Conservation (phyloP, 2,329 filamentous ascomycete genomes). For the Penicillium hesseltinei region DNA sequence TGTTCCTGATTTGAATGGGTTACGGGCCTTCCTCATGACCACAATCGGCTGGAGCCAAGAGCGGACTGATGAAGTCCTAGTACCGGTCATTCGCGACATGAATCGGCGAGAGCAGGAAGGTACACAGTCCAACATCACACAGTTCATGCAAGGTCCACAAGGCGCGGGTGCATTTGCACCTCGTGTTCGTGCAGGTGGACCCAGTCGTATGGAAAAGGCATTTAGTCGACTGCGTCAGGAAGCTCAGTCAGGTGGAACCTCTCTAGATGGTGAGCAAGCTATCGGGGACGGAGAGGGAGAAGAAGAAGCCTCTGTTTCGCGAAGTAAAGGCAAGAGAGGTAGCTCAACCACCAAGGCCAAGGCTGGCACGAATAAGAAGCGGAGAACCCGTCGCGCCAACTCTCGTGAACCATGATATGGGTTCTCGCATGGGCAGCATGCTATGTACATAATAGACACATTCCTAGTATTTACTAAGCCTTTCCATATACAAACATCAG, state of each 20-base stretch:
- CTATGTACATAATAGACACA: background rate
- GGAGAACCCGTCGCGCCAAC: constrained; percentile 20
- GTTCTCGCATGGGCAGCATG: background rate
- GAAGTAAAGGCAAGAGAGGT: constrained; percentile 14
- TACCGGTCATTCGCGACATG: constrained; percentile 95
- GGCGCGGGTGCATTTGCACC: constrained; percentile 66
- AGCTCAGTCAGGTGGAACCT: constrained; percentile 37
- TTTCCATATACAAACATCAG: background rate
- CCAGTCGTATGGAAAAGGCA: constrained; percentile 74
- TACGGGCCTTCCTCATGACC: constrained; percentile 80
- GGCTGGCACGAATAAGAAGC: constrained; percentile 26
- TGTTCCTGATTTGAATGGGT: constrained; percentile 82
- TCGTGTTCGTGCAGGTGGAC: constrained; percentile 59
- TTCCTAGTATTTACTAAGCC: background rate
- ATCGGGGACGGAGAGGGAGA: constrained; percentile 3
- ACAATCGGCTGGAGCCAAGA: constrained; percentile 93
- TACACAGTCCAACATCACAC: constrained; percentile 94
- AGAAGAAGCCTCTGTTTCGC: constrained; percentile 4
- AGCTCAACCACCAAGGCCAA: constrained; percentile 18
- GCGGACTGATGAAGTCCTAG: constrained; percentile 89
- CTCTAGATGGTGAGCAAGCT: background rate
- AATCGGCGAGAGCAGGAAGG: constrained; percentile 84
- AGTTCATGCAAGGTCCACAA: constrained; percentile 72
- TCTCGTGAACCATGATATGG: background rate
- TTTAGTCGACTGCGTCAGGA: constrained; percentile 65